A percentile compares a stretch with the other conserved stretches of the same genome.
These are phyloP conservation scores for Aspergillus asperescens DNA, from an alignment of 495 filamentous ascomycete species.

Conservation along the genomic window DNA sequence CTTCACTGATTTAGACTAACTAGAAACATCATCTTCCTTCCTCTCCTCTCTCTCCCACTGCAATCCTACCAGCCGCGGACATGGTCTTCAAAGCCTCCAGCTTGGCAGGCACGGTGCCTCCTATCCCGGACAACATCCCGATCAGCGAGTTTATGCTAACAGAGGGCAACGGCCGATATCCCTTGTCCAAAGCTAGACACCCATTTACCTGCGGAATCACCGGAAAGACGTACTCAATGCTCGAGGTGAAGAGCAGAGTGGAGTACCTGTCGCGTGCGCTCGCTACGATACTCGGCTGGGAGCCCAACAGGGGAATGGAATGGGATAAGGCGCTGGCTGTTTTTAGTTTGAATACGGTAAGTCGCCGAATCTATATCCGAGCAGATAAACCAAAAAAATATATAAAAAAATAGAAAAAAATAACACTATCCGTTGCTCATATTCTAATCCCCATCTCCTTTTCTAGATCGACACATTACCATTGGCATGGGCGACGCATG, in stretches of 20 bases:
- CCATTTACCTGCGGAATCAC: slow-evolving; percentile 81
- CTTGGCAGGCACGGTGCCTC: slow-evolving; percentile 63
- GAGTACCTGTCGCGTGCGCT: slow-evolving; percentile 66
- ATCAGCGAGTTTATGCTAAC: slow-evolving; percentile 75
- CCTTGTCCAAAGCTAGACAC: slow-evolving; percentile 57
- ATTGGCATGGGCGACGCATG: slow-evolving; percentile 69
- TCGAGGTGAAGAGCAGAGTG: slow-evolving; percentile 61
- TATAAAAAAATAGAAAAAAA: no score
- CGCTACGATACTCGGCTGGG: slow-evolving; percentile 68
- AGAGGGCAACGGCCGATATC: slow-evolving; percentile 64
- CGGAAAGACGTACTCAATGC: slow-evolving; percentile 62
- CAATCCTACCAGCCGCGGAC: background rate
- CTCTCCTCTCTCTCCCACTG: no score
- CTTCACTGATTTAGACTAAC: no score
- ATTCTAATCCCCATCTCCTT: background rate
- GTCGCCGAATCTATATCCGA: slow-evolving; percentile 36
- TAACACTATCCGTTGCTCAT: no score
- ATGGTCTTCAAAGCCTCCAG: slow-evolving; percentile 79
- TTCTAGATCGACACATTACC: slow-evolving; percentile 73
- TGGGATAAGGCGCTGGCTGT: slow-evolving; percentile 82
- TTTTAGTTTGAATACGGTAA: slow-evolving; percentile 77
- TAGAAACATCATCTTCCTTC: no score
- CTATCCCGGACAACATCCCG: slow-evolving; percentile 69
- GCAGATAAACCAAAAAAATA: no score
- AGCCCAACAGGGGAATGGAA: slow-evolving; percentile 66